A percentile compares a stretch with the other conserved stretches of the same genome.
Evolutionary conservation across 2,329 filamentous ascomycete species (phyloP).

Genomic region (Aspergillus quadricinctus): DNA sequence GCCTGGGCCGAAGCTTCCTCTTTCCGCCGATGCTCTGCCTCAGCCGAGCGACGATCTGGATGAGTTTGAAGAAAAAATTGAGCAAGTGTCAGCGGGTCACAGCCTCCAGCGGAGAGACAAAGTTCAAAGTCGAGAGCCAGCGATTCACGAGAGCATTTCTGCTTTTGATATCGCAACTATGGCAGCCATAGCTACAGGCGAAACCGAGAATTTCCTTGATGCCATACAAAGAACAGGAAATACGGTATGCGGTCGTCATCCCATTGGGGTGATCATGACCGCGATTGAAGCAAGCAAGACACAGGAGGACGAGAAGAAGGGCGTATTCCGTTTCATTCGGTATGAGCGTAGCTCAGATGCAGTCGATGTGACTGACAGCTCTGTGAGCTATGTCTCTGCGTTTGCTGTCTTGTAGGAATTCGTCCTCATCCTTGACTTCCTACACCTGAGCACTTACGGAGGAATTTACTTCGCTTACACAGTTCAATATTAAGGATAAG

Average conservation of each 20-base stretch:
- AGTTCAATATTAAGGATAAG: not conserved
- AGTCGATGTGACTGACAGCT: slow-evolving; percentile 64
- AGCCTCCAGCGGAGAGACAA: slow-evolving; percentile 28
- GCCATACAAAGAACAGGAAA: slow-evolving; percentile 72
- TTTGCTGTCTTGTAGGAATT: slow-evolving; percentile 65
- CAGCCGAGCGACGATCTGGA: slow-evolving; percentile 28
- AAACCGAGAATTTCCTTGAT: slow-evolving; percentile 64
- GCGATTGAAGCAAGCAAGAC: slow-evolving; percentile 64
- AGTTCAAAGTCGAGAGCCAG: slow-evolving; percentile 34
- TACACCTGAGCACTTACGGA: not conserved
- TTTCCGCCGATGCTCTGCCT: slow-evolving; percentile 41
- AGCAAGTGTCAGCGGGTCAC: slow-evolving; percentile 26
- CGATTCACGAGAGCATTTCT: slow-evolving; percentile 81
- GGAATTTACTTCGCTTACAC: not conserved
- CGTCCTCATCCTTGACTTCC: not conserved
- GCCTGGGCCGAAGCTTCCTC: slow-evolving; percentile 32
- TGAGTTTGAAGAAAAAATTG: slow-evolving; percentile 24
- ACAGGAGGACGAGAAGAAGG: slow-evolving; percentile 37
- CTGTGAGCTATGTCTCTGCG: slow-evolving; percentile 92
- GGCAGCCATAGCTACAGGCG: slow-evolving; percentile 74
- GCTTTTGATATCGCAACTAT: slow-evolving; percentile 77
- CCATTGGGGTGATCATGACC: slow-evolving; percentile 89
- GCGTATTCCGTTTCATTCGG: slow-evolving; percentile 71
- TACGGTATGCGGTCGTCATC: slow-evolving; percentile 90
- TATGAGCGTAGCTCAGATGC: slow-evolving; percentile 85